These are phyloP conservation scores for Nannizzia gypsea DNA, from an alignment of 2,329 filamentous ascomycete species.

Conservation along the genomic window DNA sequence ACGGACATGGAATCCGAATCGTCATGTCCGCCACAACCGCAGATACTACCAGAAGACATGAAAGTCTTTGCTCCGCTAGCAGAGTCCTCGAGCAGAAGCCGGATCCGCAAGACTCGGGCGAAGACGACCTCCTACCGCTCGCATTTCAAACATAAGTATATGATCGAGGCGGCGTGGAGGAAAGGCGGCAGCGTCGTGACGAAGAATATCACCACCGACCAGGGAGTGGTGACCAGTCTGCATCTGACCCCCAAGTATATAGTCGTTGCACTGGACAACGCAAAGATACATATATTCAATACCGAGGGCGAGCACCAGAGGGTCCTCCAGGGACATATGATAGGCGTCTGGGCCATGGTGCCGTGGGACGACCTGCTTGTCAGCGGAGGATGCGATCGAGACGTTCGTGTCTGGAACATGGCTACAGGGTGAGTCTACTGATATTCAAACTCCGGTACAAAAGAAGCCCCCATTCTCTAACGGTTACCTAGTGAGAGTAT, in stretches of 20 bases:
- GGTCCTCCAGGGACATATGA: slow-evolving; percentile 87
- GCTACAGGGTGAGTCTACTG: slow-evolving; percentile 58
- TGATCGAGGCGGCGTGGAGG: slow-evolving; percentile 94
- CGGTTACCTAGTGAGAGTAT: slow-evolving; percentile 49
- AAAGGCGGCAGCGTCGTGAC: slow-evolving; percentile 75
- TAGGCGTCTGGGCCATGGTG: slow-evolving; percentile 99
- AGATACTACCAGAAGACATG: not conserved
- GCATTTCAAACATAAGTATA: slow-evolving; percentile 94
- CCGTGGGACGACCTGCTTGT: slow-evolving; percentile 93
- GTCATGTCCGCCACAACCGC: not conserved
- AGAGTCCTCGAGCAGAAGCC: not conserved
- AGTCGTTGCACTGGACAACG: slow-evolving; percentile 92
- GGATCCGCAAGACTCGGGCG: slow-evolving; percentile 36
- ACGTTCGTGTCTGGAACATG: slow-evolving; percentile 95
- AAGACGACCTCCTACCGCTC: slow-evolving; percentile 79
- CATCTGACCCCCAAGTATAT: slow-evolving; percentile 94
- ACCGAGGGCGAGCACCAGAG: slow-evolving; percentile 78
- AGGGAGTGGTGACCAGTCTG: slow-evolving; percentile 89
- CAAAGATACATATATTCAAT: slow-evolving; percentile 96
- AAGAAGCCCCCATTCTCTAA: not conserved
- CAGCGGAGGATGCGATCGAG: slow-evolving; percentile 89
- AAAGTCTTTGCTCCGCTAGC: not conserved
- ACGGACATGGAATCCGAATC: not conserved
- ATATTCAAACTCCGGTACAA: too few species aligned
- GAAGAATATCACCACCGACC: slow-evolving; percentile 86